Conservation (phyloP, 2,329 filamentous ascomycete genomes). For the Penicillium sp. region DNA sequence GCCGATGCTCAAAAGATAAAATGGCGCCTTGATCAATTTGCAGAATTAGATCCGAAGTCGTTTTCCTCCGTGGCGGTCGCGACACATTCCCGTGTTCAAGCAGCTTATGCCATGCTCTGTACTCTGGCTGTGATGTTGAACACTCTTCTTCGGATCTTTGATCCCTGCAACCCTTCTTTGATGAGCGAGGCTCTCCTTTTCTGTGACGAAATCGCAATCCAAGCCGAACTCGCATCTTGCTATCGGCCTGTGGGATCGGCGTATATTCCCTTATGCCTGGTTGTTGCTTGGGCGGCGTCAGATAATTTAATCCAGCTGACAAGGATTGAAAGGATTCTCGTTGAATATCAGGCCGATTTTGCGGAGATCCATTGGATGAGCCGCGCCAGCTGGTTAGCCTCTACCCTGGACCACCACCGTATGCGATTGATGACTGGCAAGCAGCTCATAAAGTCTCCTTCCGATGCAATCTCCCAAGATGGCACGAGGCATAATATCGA, state of each 20-base stretch:
- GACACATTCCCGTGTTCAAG: conserved; percentile 19
- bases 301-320: conserved; percentile 14
- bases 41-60: background rate
- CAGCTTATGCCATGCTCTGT: conserved; percentile 19
- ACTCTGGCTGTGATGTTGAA: conserved; percentile 22
- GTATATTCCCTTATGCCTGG: conserved; percentile 21
- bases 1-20: conserved; percentile 15
- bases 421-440: background rate
- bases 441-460: background rate
- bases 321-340: conserved; percentile 15
- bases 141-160: conserved; percentile 18
- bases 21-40: conserved; percentile 3
- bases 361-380: conserved; percentile 18
- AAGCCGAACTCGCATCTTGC: conserved; percentile 14
- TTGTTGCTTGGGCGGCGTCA: conserved; percentile 18
- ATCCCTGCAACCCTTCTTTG: conserved; percentile 13
- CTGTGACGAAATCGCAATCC: conserved; percentile 13
- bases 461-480: background rate
- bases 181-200: conserved; percentile 11
- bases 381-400: conserved; percentile 13
- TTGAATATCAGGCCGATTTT: conserved; percentile 25
- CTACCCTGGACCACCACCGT: conserved; percentile 11
- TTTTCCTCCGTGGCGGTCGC: background rate
- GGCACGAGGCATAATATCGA: too few relatives aligned
- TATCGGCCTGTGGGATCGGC: conserved; percentile 25